Evolutionary conservation across 139 green algal genomes (phyloP).

Genomic region (Monoraphidium neglectum): DNA sequence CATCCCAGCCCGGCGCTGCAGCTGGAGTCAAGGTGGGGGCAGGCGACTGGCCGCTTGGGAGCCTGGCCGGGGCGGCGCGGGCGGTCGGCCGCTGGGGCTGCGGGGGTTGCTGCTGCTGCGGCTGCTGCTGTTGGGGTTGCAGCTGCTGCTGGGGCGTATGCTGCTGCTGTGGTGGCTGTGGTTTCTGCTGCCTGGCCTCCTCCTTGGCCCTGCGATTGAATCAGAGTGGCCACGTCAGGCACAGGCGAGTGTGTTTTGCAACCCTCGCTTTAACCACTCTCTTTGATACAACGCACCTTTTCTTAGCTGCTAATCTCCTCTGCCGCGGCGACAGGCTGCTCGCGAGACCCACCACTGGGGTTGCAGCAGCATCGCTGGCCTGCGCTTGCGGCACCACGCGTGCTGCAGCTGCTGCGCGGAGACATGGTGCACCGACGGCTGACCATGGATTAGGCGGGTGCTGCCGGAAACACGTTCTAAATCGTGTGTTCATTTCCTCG

Average conservation of each 20-base stretch:
- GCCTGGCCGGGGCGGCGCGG: neutral
- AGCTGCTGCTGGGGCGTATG: neutral
- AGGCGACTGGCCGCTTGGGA: neutral
- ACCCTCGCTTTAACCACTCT: neutral
- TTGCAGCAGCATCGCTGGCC: too few relatives aligned
- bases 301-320: too few relatives aligned
- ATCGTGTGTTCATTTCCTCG: too few relatives aligned
- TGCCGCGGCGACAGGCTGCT: too few relatives aligned
- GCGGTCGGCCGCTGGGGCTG: neutral
- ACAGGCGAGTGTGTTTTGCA: neutral
- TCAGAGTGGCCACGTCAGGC: neutral
- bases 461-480: too few relatives aligned
- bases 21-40: neutral
- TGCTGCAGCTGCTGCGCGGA: too few relatives aligned
- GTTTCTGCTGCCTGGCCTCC: neutral
- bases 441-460: too few relatives aligned
- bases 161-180: neutral
- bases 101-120: neutral
- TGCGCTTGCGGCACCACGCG: too few relatives aligned
- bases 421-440: too few relatives aligned
- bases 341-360: too few relatives aligned
- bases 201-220: neutral
- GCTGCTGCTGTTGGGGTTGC: neutral
- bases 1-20: neutral
- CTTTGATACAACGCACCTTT: too few relatives aligned